Conservation (phyloP, 1,284 basidiomycete genomes). For the Leccinum fuscescens region DNA sequence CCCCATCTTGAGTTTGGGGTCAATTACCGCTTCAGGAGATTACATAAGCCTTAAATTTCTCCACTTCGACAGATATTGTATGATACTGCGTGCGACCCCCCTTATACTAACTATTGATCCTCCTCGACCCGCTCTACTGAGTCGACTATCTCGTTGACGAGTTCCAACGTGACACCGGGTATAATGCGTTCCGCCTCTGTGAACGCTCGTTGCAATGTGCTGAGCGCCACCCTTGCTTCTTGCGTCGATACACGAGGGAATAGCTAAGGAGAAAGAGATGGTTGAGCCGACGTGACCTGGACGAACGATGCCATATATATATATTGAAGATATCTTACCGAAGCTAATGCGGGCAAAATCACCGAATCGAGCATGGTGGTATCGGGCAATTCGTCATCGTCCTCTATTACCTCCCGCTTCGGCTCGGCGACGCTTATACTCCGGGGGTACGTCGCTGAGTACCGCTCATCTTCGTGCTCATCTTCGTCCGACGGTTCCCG, state of each 20-base stretch:
- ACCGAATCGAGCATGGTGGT: slow-evolving; percentile 90
- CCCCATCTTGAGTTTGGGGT: too few relatives aligned
- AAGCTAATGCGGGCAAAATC: slow-evolving; percentile 87
- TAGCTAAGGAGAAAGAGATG: slow-evolving; percentile 59
- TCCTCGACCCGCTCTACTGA: slow-evolving; percentile 70
- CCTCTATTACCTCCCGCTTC: slow-evolving; percentile 44
- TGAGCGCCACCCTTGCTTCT: slow-evolving; percentile 54
- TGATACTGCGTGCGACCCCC: slow-evolving; percentile 3
- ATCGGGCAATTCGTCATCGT: slow-evolving; percentile 73
- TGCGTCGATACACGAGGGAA: slow-evolving; percentile 67
- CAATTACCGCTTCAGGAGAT: background rate
- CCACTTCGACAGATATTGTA: background rate
- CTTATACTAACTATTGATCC: slow-evolving; percentile 31
- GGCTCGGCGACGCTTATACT: slow-evolving; percentile 31
- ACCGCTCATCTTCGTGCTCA: slow-evolving; percentile 60
- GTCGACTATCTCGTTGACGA: slow-evolving; percentile 57
- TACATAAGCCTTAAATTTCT: background rate
- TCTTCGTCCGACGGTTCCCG: slow-evolving; percentile 52
- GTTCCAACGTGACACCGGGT: slow-evolving; percentile 77
- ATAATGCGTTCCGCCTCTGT: slow-evolving; percentile 89
- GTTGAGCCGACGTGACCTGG: slow-evolving; percentile 10
- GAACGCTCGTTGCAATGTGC: slow-evolving; percentile 81
- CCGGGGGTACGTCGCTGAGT: slow-evolving; percentile 18
- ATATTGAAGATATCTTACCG: slow-evolving; percentile 56
- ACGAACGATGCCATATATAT: background rate